These are phyloP conservation scores for Xylaria bambusicola DNA, from an alignment of 495 filamentous ascomycete species.

Conservation along the genomic window DNA sequence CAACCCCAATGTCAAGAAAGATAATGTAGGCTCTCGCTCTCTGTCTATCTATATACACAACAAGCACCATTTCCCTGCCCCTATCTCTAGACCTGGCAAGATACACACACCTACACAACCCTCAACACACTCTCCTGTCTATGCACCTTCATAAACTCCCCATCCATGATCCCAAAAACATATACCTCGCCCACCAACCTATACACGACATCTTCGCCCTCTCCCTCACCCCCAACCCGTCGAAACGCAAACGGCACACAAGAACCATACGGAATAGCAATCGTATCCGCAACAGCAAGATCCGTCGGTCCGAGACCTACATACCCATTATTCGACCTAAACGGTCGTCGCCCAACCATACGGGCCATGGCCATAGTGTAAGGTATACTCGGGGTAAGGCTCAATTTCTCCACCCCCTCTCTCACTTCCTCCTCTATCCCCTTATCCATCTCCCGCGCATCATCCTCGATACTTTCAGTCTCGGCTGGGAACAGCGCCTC, in stretches of 20 bases:
- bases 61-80: too few relatives aligned
- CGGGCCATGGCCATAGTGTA: slow-evolving; percentile 10
- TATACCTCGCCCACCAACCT: slow-evolving; percentile 16
- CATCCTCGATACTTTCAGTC: not conserved
- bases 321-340: slow-evolving; percentile 13
- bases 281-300: slow-evolving; percentile 4
- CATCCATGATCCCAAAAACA: slow-evolving; percentile 22
- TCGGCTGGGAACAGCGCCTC: slow-evolving; percentile 11
- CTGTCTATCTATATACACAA: too few relatives aligned
- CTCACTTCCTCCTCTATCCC: not conserved
- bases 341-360: slow-evolving; percentile 12
- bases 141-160: slow-evolving; percentile 24
- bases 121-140: slow-evolving; percentile 15
- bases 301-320: slow-evolving; percentile 15
- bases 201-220: not conserved
- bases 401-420: not conserved
- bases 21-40: too few relatives aligned
- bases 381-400: not conserved
- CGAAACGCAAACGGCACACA: slow-evolving; percentile 16
- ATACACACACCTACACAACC: too few relatives aligned
- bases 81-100: too few relatives aligned
- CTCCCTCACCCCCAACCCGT: not conserved
- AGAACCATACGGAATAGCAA: slow-evolving; percentile 18
- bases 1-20: too few relatives aligned
- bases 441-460: not conserved